phyloP scores from a whole-genome alignment of 176 grass and related monocot species.

The Carex littledalei region DNA sequence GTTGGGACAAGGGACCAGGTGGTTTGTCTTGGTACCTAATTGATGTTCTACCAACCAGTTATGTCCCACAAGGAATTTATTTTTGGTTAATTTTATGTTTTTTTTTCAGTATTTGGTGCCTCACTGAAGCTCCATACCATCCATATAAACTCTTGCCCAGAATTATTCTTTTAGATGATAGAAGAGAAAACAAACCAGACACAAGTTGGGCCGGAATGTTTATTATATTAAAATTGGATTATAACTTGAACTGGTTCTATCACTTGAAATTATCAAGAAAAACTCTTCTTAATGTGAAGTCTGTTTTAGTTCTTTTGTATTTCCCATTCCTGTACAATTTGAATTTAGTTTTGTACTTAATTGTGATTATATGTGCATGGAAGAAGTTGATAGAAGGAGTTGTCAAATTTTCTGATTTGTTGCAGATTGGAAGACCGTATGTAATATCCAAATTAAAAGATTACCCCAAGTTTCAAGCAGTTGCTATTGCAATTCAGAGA shows the following conservation, averaged over 20 bases:
- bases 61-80: background rate
- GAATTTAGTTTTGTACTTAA: background rate
- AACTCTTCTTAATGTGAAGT: background rate
- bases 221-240: background rate
- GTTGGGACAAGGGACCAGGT: background rate
- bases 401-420: slow-evolving; percentile 6
- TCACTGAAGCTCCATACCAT: background rate
- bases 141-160: background rate
- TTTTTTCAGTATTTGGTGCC: background rate
- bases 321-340: background rate
- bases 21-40: background rate
- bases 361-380: slow-evolving; percentile 4
- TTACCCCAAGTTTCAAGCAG: slow-evolving; percentile 94
- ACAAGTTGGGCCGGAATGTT: background rate
- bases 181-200: background rate
- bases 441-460: slow-evolving; percentile 96
- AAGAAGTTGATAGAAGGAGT: slow-evolving; percentile 19
- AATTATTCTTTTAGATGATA: background rate
- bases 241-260: background rate
- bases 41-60: background rate
- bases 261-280: background rate
- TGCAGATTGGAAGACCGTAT: slow-evolving; percentile 86
- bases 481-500: slow-evolving; percentile 96
- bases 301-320: background rate
- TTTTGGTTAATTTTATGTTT: background rate